These are phyloP conservation scores for Saccharomyces mikatae DNA, from an alignment of 805 yeast genomes.

Conservation along the genomic window DNA sequence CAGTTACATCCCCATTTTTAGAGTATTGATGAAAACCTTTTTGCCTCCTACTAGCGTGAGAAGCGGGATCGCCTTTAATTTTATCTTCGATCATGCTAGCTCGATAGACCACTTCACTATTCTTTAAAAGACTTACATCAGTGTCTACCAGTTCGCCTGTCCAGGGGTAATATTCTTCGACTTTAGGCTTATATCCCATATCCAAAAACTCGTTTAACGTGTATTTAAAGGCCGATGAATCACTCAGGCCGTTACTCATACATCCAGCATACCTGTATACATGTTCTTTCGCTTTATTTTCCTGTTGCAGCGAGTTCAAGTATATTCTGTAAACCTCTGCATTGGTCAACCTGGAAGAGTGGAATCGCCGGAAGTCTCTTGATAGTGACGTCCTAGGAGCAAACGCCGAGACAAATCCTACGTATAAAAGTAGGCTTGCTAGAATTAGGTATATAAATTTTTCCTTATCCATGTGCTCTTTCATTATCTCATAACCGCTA, in stretches of 20 bases:
- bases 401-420: constrained; percentile 59
- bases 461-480: constrained; percentile 25
- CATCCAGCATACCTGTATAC: constrained; percentile 15
- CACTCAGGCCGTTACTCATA: constrained; percentile 35
- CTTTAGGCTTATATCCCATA: constrained; percentile 42
- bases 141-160: constrained; percentile 45
- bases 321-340: constrained; percentile 63
- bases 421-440: constrained; percentile 21
- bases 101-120: constrained; percentile 34
- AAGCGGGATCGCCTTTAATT: constrained; percentile 38
- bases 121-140: constrained; percentile 29
- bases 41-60: constrained; percentile 32
- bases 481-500: constrained; percentile 23
- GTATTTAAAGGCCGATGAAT: constrained; percentile 39
- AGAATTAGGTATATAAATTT: constrained; percentile 19
- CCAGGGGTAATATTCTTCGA: constrained; percentile 52
- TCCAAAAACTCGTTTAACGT: constrained; percentile 42
- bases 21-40: constrained; percentile 59
- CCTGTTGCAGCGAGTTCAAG: constrained; percentile 34
- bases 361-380: constrained; percentile 70
- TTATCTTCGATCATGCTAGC: constrained; percentile 47
- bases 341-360: constrained; percentile 55
- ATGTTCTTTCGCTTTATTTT: constrained; percentile 29
- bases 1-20: constrained; percentile 52
- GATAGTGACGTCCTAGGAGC: constrained; percentile 78